phyloP scores from a whole-genome alignment of 352 stramenopile species.

The Nothophytophthora sp. region DNA sequence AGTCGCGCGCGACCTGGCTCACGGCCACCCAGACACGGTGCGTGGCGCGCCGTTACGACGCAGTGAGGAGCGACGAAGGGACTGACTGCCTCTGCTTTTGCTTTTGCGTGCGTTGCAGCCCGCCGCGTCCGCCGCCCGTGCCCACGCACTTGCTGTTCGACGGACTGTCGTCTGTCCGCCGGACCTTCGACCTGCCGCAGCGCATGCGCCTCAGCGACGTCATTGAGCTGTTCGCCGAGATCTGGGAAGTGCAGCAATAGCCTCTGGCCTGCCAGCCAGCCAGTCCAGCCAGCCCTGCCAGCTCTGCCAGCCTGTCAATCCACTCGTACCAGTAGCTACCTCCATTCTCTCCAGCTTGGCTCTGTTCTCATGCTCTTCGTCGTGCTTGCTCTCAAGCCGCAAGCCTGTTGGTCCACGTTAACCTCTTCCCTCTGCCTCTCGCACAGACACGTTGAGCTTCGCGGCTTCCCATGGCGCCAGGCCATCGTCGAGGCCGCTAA shows the following conservation, averaged over 20 bases:
- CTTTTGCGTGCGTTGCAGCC: slow-evolving; percentile 37
- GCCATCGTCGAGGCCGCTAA: too few species aligned
- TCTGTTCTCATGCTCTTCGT: slow-evolving; percentile 6
- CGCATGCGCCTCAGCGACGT: slow-evolving; percentile 84
- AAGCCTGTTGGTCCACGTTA: too few species aligned
- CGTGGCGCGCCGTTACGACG: slow-evolving; percentile 8
- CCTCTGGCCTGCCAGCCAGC: slow-evolving; percentile 17
- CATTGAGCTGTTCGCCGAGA: slow-evolving; percentile 87
- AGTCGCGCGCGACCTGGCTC: slow-evolving; percentile 66
- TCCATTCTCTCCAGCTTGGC: neutral
- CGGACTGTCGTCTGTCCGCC: slow-evolving; percentile 81
- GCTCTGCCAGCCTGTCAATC: slow-evolving; percentile 30
- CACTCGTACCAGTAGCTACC: slow-evolving; percentile 38
- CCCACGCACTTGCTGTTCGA: slow-evolving; percentile 81
- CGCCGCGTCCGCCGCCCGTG: slow-evolving; percentile 62
- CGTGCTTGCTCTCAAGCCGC: neutral
- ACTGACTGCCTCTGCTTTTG: slow-evolving; percentile 8
- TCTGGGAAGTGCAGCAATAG: slow-evolving; percentile 89
- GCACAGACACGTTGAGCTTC: too few species aligned
- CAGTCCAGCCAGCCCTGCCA: slow-evolving; percentile 17
- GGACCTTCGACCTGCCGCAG: slow-evolving; percentile 86
- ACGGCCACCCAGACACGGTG: slow-evolving; percentile 72
- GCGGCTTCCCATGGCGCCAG: too few species aligned
- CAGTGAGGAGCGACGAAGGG: neutral
- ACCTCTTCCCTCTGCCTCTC: too few species aligned